Conservation (phyloP, 257 asterid species). For the Capsicum chinense region DNA sequence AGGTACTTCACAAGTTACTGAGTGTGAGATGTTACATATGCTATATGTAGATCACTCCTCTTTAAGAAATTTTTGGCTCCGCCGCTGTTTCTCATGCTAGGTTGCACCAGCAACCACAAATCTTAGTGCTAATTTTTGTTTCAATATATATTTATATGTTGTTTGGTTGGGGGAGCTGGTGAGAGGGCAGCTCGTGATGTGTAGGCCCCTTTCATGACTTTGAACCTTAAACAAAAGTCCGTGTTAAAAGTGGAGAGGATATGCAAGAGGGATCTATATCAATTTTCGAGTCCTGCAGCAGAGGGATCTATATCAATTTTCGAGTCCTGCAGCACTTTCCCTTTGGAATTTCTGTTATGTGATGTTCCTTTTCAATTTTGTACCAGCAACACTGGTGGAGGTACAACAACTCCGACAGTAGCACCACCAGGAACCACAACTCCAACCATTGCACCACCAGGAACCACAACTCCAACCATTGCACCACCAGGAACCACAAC, state of each 20-base stretch:
- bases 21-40: no score
- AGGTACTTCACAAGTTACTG: no score
- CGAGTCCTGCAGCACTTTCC: background rate
- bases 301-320: no score
- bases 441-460: conserved; percentile 39
- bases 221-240: background rate
- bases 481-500: conserved; percentile 30
- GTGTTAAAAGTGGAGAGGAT: background rate
- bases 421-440: conserved; percentile 33
- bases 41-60: no score
- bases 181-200: background rate
- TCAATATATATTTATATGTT: background rate
- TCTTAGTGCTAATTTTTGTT: background rate
- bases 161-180: background rate
- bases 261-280: background rate
- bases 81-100: no score
- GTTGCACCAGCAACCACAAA: background rate
- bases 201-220: background rate
- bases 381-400: conserved; percentile 28
- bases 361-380: background rate
- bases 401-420: conserved; percentile 36
- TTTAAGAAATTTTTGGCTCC: no score
- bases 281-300: background rate
- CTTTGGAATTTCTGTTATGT: background rate
- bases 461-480: conserved; percentile 38